Base-by-base conservation (phyloP, 495 filamentous ascomycete genomes). In the Daldinia grandis region DNA sequence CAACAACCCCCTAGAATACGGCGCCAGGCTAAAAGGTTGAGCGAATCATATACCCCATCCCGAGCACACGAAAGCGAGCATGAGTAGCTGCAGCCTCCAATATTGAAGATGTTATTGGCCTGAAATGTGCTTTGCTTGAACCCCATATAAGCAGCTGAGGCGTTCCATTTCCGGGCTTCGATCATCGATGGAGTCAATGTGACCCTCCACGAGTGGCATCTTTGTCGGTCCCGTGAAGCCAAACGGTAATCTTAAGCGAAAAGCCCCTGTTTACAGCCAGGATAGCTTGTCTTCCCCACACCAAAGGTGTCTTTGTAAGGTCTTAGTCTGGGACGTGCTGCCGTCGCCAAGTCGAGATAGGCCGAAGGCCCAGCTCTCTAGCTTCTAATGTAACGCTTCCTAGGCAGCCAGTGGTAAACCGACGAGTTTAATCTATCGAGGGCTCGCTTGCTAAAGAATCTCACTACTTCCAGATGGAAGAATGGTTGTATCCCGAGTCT, bases 161-260 rank as follows among this genome's bases (percentile, higher is more conserved):
- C 35, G 40, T 49, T 47, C 40, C 38, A 49, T 35, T 17, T 35
- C 9, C 56, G 19, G n/a, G 38, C 62, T 57, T 57, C 40, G 14
- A 64, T 15, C 62, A 51, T 51, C 50, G 14, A 64, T 15, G 19
- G 38, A 58, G 21, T 51, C 49, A 66, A 71, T 69, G 44, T 28
- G 37, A 69, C 66, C 53, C 33, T 63, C 57, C 57, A 33, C 33
- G 35, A 57, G 53, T 33, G 40, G 24, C 35, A 44, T 35, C 30
- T 54, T 47, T 30, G 4, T 35, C 49, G 24, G 19, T 35, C 24
- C 42, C 42, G 17, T 49, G 38, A 24, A 40, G 27, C 54, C 5
- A 42, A 19, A 47, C 24, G 42, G 66, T 37, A 64, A 44, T 12
- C 24, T 27, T 57, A 37, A 33, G 50, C 61, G 40, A 64, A 19